Evolutionary conservation across 2,329 filamentous ascomycete species (phyloP).

Genomic region (Aureobasidium vineae): DNA sequence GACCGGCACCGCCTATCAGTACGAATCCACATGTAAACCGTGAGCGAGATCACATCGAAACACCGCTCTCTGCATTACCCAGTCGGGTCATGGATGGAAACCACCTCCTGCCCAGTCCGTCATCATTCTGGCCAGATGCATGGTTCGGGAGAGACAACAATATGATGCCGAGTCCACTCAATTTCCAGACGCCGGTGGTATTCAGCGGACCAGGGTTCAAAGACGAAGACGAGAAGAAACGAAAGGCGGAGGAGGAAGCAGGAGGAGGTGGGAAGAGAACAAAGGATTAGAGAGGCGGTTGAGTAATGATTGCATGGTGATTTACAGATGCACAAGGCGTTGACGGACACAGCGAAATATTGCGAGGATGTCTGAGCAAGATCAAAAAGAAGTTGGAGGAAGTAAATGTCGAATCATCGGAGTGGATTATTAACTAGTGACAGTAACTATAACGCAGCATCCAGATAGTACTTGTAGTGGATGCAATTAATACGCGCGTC

Average conservation of each 20-base stretch:
- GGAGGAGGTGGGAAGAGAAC: slow-evolving; percentile 32
- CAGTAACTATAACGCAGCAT: slow-evolving; percentile 6
- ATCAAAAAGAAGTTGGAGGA: slow-evolving; percentile 4
- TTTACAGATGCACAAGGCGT: not conserved
- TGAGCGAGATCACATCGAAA: slow-evolving; percentile 58
- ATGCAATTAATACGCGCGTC: not conserved
- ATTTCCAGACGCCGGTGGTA: slow-evolving; percentile 78
- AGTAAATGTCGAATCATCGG: not conserved
- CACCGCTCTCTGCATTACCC: slow-evolving; percentile 90
- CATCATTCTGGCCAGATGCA: slow-evolving; percentile 82
- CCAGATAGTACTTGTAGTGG: not conserved
- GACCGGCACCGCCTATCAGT: slow-evolving; percentile 72
- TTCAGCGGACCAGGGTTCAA: slow-evolving; percentile 37
- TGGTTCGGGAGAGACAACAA: slow-evolving; percentile 62
- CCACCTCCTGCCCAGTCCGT: slow-evolving; percentile 77
- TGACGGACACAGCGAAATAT: not conserved
- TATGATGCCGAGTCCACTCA: slow-evolving; percentile 86
- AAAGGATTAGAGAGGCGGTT: slow-evolving; percentile 27
- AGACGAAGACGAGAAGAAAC: slow-evolving; percentile 36
- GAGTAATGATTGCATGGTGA: not conserved
- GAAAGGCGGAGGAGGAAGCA: slow-evolving; percentile 33
- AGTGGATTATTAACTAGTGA: not conserved
- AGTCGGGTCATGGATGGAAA: slow-evolving; percentile 87
- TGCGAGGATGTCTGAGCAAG: slow-evolving; percentile 2
- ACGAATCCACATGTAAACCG: slow-evolving; percentile 43